A percentile compares a stretch with the other conserved stretches of the same genome.
These are phyloP conservation scores for Tetrahymena thermophila DNA, from an alignment of 73 alveolate species.

Conservation along the genomic window DNA sequence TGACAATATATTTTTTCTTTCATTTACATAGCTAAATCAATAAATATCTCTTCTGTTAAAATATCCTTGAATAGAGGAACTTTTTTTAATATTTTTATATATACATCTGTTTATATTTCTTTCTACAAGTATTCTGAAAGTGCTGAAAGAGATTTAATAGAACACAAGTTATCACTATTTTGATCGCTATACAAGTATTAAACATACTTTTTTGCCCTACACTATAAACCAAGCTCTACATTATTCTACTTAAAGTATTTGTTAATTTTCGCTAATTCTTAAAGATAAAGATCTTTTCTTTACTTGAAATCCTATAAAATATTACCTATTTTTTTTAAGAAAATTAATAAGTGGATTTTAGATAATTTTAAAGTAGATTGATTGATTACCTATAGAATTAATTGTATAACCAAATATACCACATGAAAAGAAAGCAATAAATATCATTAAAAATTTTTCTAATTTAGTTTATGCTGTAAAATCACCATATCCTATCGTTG, in stretches of 20 bases:
- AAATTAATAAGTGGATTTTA: neutral
- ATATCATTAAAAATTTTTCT: slow-evolving; percentile 3
- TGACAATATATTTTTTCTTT: neutral
- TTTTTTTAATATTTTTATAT: neutral
- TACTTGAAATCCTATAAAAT: neutral
- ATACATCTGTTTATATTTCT: neutral
- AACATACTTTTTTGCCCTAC: neutral
- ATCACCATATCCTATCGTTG: slow-evolving; percentile 43
- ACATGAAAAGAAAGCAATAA: slow-evolving; percentile 25
- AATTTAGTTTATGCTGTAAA: neutral
- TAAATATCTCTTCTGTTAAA: neutral
- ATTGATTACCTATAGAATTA: neutral
- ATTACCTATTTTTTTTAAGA: neutral
- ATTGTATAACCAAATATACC: slow-evolving; percentile 33
- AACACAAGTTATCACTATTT: neutral
- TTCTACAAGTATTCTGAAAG: neutral
- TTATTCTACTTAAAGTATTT: neutral
- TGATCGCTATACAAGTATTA: neutral
- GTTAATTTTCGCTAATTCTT: neutral
- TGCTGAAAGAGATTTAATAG: neutral
- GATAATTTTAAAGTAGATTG: too few relatives aligned
- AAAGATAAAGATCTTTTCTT: neutral
- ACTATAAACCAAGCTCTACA: neutral
- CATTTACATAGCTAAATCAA: neutral
- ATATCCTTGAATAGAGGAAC: neutral